A percentile compares a stretch with the other conserved stretches of the same genome.
Evolutionary conservation across 2,329 filamentous ascomycete species (phyloP).

Genomic region (Talaromyces sp.): DNA sequence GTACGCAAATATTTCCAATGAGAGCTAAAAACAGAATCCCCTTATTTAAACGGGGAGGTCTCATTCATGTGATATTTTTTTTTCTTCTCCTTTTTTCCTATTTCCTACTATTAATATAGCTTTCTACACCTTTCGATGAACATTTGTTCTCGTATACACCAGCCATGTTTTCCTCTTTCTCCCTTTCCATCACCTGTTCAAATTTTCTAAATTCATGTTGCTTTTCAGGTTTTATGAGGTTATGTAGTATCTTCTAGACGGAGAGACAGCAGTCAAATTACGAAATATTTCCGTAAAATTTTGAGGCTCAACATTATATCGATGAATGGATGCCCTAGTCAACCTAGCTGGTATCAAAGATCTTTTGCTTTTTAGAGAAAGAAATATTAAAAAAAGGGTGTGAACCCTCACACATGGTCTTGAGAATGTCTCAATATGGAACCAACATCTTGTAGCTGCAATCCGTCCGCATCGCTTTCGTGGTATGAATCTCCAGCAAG

Average conservation of each 20-base stretch:
- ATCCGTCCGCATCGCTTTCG: conserved; percentile 3
- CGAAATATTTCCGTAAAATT: background rate
- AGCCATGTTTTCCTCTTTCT: background rate
- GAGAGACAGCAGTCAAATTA: background rate
- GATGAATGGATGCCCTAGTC: background rate
- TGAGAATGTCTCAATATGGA: conserved; percentile 9
- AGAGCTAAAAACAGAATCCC: background rate
- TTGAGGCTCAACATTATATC: background rate
- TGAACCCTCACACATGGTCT: background rate
- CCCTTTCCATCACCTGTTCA: background rate
- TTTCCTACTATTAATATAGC: conserved; percentile 1
- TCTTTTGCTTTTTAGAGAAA: background rate
- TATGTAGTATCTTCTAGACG: background rate
- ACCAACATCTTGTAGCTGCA: conserved; percentile 11
- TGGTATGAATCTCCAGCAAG: background rate
- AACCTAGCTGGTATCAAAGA: no score
- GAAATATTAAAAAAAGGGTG: background rate
- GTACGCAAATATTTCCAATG: conserved; percentile 76
- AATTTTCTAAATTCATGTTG: background rate
- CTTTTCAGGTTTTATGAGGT: background rate
- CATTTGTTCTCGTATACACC: background rate
- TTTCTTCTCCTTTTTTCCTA: background rate
- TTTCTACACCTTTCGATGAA: background rate
- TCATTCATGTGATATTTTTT: background rate
- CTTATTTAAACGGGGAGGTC: background rate